Base-by-base conservation (phyloP, 169 alveolate species). In the Eimeria falciformis region DNA sequence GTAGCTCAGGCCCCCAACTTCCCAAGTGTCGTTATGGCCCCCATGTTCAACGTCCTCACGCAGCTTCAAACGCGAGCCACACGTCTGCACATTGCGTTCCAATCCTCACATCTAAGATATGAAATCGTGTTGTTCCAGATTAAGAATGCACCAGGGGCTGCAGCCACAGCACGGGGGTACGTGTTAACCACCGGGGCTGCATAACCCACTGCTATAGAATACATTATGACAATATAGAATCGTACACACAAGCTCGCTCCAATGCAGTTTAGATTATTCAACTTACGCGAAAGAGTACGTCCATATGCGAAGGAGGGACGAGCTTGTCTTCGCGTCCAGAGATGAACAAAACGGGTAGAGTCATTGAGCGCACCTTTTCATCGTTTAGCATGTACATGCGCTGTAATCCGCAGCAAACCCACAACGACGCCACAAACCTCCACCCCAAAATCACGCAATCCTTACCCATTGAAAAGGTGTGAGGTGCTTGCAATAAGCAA, bases 1-100 rank as follows among this genome's bases (percentile, higher is more conserved):
- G 68, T 88, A 88, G 25, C 69, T 56, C 58, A 73, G 71, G 25
- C 87, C 93, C 50, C 93, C 93, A 12, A 73, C 84, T 23, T 58
- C 87, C 93, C 93, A 88, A 7, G 93, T 88, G 93, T 88, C 93
- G 79, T 88, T 88, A 79, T 88, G 93, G 46, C 55, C 93, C 7
- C 93, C 93, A 14, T 69, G 46, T n/a, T 77, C 87, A 45, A 88
- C 87, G 65, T 88, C 87, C 55, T 73, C 93, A 33, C 71, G 45
- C 93, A 58, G 62, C 87, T 88, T 88, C 56, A 88, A 40, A 27
- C 83, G 93, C 29, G 93, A 53, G 43, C 87, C 78, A 65, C 93
- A 88, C 21, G 53, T 43, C 93, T 88, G 93, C 18, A 21, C n/a
- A 23, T n/a, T 62, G 45, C 84, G 47, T 1, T 21, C 11, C 18